Evolutionary conservation across 768 basidiomycete genomes (phyloP).

Genomic region (Xerocomellus amylosporus): DNA sequence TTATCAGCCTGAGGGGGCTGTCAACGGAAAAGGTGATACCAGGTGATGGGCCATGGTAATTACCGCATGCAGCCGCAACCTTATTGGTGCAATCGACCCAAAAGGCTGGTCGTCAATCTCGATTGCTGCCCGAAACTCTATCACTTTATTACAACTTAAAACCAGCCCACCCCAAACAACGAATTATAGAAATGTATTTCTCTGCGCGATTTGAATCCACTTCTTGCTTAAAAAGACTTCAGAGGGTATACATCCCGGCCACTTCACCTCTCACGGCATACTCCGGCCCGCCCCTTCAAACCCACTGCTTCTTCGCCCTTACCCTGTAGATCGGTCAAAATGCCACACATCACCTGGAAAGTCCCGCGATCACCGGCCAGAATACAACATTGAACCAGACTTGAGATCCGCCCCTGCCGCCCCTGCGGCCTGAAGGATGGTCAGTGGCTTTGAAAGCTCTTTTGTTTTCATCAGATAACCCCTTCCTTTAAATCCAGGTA

Average conservation of each 20-base stretch:
- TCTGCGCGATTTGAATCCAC: neutral
- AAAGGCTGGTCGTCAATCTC: constrained; percentile 44
- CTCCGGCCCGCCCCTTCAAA: constrained; percentile 5
- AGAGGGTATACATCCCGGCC: neutral
- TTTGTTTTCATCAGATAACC: constrained; percentile 18
- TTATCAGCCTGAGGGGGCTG: constrained; percentile 25
- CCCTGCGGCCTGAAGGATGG: too few species aligned
- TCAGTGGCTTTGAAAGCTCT: neutral
- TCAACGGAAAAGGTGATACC: constrained; percentile 23
- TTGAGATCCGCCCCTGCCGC: constrained; percentile 4
- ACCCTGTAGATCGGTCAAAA: constrained; percentile 22
- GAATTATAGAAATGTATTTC: neutral
- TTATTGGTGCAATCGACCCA: constrained; percentile 39
- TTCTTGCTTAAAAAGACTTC: neutral
- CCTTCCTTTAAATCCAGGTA: neutral
- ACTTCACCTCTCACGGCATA: constrained; percentile 8
- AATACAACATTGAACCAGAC: neutral
- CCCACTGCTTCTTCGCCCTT: constrained; percentile 19
- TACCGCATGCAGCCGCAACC: constrained; percentile 31
- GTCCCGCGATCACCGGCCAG: constrained; percentile 25
- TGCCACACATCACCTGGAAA: constrained; percentile 10
- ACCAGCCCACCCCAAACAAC: constrained; percentile 3
- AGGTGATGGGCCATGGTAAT: constrained; percentile 12
- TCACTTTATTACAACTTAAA: constrained; percentile 54
- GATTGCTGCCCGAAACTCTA: constrained; percentile 46